These are phyloP conservation scores for Rubia peregrina DNA, from an alignment of 305 asterid genomes.

Conservation along the genomic window DNA sequence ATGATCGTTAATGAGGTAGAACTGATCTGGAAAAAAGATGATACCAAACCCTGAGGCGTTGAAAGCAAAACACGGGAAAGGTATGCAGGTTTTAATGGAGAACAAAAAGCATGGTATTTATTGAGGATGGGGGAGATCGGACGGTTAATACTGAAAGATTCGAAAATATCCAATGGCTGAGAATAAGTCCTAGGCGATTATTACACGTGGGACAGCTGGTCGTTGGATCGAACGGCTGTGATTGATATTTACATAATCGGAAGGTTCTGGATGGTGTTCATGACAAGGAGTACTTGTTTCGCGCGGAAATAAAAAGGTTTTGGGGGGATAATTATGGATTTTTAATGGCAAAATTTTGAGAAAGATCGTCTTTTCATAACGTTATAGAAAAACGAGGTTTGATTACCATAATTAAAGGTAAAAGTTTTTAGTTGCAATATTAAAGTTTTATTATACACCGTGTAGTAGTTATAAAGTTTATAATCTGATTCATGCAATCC, in stretches of 20 bases:
- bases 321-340: too few species aligned
- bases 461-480: too few species aligned
- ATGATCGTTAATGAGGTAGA: not conserved
- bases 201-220: not conserved
- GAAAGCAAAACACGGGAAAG: not conserved
- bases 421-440: too few species aligned
- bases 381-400: too few species aligned
- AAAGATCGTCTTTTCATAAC: too few species aligned
- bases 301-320: too few species aligned
- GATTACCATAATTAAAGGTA: too few species aligned
- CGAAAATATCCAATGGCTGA: conserved; percentile 5
- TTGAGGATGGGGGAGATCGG: conserved; percentile 10
- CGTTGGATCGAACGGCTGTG: conserved; percentile 12
- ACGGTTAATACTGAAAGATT: conserved; percentile 14
- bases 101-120: conserved; percentile 3
- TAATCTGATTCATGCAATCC: too few species aligned
- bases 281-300: too few species aligned
- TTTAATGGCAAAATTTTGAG: too few species aligned
- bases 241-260: conserved; percentile 6
- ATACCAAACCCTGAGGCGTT: not conserved
- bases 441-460: too few species aligned
- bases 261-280: conserved; percentile 16
- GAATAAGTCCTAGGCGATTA: not conserved
- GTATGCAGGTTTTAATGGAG: not conserved
- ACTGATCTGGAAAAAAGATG: conserved; percentile 3